Evolutionary conservation across 495 filamentous ascomycete genomes (phyloP).

Genomic region (Aspergillus nanangensis): DNA sequence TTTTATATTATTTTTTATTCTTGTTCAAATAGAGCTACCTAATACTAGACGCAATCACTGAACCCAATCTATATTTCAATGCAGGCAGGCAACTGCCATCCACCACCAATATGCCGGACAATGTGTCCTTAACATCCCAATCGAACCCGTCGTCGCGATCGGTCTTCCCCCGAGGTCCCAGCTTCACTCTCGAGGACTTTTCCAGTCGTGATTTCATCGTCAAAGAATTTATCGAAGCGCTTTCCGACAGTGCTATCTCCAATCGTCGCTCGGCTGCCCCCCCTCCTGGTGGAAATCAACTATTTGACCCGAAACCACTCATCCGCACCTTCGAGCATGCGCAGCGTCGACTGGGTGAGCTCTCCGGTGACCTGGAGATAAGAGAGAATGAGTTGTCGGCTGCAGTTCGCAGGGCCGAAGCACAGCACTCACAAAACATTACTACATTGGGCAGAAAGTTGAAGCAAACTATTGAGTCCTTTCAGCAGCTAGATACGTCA

Average conservation of each 20-base stretch:
- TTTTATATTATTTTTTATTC: too few species aligned
- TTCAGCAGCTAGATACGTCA: slow-evolving; percentile 80
- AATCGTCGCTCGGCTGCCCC: slow-evolving; percentile 61
- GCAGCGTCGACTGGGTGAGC: slow-evolving; percentile 66
- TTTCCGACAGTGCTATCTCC: slow-evolving; percentile 80
- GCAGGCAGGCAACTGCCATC: neutral
- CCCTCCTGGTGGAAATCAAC: slow-evolving; percentile 51
- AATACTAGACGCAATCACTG: too few species aligned
- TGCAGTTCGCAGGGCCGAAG: slow-evolving; percentile 84
- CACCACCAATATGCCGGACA: slow-evolving; percentile 33
- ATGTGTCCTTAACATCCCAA: slow-evolving; percentile 31
- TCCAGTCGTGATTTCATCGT: slow-evolving; percentile 89
- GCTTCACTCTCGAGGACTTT: slow-evolving; percentile 85
- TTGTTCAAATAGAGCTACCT: too few species aligned
- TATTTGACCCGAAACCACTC: slow-evolving; percentile 95
- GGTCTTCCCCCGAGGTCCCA: slow-evolving; percentile 72
- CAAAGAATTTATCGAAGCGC: slow-evolving; percentile 90
- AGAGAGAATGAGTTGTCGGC: slow-evolving; percentile 87
- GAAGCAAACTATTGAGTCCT: slow-evolving; percentile 83
- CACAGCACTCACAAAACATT: slow-evolving; percentile 84
- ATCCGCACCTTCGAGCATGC: slow-evolving; percentile 94
- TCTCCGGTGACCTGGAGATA: slow-evolving; percentile 81
- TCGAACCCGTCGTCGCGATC: slow-evolving; percentile 45
- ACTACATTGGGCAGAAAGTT: slow-evolving; percentile 81
- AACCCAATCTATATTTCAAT: slow-evolving; percentile 3